Evolutionary conservation across 192 early-diverging fungal genomes (phyloP).

Genomic region (Coemansia sp.): DNA sequence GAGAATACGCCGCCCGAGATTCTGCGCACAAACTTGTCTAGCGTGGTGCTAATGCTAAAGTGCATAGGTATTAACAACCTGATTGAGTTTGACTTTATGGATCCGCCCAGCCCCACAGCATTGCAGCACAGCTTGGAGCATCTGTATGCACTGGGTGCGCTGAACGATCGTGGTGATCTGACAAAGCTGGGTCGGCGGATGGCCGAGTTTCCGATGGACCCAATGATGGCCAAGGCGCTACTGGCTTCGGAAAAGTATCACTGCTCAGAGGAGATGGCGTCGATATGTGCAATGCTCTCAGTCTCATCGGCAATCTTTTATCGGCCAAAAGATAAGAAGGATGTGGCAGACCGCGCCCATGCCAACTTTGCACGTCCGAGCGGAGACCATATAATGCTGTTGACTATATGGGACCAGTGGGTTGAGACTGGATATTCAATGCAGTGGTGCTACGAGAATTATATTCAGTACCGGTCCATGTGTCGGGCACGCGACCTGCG

Average conservation of each 20-base stretch:
- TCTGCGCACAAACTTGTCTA: conserved; percentile 89
- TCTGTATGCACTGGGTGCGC: conserved; percentile 85
- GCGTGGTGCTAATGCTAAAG: conserved; percentile 88
- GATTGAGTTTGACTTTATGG: conserved; percentile 97
- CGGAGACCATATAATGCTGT: conserved; percentile 90
- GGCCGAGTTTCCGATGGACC: conserved; percentile 98
- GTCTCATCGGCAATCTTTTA: conserved; percentile 80
- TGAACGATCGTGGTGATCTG: conserved; percentile 89
- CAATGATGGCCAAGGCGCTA: conserved; percentile 89
- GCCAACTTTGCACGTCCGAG: conserved; percentile 86
- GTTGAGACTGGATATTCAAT: conserved; percentile 86
- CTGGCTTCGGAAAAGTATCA: conserved; percentile 89
- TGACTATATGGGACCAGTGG: conserved; percentile 93
- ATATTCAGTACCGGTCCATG: conserved; percentile 89
- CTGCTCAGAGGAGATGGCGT: conserved; percentile 90
- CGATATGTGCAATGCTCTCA: conserved; percentile 91
- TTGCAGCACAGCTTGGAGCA: conserved; percentile 90
- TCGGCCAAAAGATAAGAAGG: conserved; percentile 87
- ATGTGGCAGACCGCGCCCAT: conserved; percentile 90
- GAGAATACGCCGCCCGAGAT: conserved; percentile 96
- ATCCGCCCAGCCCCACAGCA: conserved; percentile 91
- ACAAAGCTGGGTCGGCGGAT: conserved; percentile 95
- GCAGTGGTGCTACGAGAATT: conserved; percentile 98
- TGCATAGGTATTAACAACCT: conserved; percentile 97
- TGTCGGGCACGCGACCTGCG: conserved; percentile 86